Base-by-base conservation (phyloP, 441 rosid genomes). In the Croton laevigatus region DNA sequence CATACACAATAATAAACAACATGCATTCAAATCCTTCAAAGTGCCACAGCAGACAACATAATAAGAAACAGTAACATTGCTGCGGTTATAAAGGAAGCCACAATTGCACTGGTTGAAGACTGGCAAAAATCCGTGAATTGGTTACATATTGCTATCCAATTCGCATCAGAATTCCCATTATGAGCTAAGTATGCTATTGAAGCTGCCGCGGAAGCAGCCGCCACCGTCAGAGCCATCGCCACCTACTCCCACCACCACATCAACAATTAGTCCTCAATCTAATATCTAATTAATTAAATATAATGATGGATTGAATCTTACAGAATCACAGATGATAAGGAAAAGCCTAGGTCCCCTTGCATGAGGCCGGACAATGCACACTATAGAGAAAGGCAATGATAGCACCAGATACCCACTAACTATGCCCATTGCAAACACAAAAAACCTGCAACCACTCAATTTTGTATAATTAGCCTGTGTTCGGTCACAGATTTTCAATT, bases 91-190 rank as follows among this genome's bases (percentile, higher is more conserved):
- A 91, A 75, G 42, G 94, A 86, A 5, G 84, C 94, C 79, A 93
- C 90, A 48, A 88, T 92, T 5, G 97, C 94, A 0, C 80, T 85
- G 20, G 96, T 91, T 0, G 76, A 81, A 49, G 84, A 81, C 82
- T 85, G 82, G 81, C 97, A 93, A 66, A 81, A 93, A 62, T 88
- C 84, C 1, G 80, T 86, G 3, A 85, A 88, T 76, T 91, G 97
- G 63, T 83, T 88, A 57, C 98, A 93, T 48, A 91, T 86, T 0
- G 98, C 81, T 4, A 81, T 78, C 98, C 98, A 93, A 19, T 91
- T 93, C 8, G 94, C 70, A 77, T 73, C 81, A 19, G 85, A 64
- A 68, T 87, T 91, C 8, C 98, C 98, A 17, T 81, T 83, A 65
- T 93, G 98, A 20, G 97, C 96, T 74, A 91, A 69, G 76, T 86